These are phyloP conservation scores for Camillea tinctor DNA, from an alignment of 2,329 filamentous ascomycete species.

Conservation along the genomic window DNA sequence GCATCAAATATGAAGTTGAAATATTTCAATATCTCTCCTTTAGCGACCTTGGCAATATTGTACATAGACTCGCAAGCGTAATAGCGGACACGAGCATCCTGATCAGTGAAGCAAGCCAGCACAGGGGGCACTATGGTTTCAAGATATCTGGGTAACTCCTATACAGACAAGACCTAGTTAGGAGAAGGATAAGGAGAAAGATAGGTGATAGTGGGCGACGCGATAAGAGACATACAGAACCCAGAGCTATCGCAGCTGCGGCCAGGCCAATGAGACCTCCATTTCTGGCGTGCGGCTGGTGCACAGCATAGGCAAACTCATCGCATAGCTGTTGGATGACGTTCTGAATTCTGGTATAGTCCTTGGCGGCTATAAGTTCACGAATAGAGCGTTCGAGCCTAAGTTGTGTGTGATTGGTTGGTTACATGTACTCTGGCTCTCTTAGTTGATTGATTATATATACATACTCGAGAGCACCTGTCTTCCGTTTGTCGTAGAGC, in stretches of 20 bases:
- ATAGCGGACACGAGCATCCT: conserved; percentile 95
- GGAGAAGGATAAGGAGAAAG: conserved; percentile 6
- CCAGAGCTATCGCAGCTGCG: conserved; percentile 91
- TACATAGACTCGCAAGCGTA: conserved; percentile 99
- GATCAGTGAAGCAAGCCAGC: conserved; percentile 94
- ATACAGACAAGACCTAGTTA: conserved; percentile 16
- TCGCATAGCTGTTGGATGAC: conserved; percentile 96
- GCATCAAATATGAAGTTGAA: conserved; percentile 99
- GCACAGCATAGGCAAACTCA: conserved; percentile 95
- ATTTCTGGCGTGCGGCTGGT: conserved; percentile 94
- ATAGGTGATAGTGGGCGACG: conserved; percentile 1
- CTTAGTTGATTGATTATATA: conserved; percentile 14
- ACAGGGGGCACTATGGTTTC: conserved; percentile 95
- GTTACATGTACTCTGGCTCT: background rate
- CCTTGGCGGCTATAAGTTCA: conserved; percentile 72
- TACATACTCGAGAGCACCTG: conserved; percentile 88
- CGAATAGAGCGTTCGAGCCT: conserved; percentile 91
- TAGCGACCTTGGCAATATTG: conserved; percentile 98
- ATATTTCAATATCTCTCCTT: conserved; percentile 94
- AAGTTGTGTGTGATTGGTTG: conserved; percentile 2
- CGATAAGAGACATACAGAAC: conserved; percentile 66
- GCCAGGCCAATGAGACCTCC: conserved; percentile 94
- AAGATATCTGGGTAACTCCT: conserved; percentile 90
- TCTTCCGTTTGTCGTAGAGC: conserved; percentile 97
- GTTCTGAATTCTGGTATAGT: conserved; percentile 76